These are phyloP conservation scores for Chlorociboria aeruginascens DNA, from an alignment of 495 filamentous ascomycete genomes.

Conservation along the genomic window DNA sequence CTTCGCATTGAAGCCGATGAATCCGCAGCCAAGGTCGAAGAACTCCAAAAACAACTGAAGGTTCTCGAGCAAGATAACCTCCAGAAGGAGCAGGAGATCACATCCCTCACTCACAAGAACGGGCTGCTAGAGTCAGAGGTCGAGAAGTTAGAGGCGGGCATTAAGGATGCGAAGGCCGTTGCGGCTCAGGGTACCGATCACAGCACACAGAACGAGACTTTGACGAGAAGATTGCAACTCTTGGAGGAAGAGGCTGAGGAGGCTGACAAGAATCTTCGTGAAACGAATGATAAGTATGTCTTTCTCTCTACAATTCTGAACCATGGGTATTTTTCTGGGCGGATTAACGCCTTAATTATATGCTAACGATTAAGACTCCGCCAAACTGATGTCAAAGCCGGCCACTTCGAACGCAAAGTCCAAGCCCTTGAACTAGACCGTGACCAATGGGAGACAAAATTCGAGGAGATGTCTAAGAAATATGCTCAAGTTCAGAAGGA, in stretches of 20 bases:
- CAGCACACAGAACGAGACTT: constrained; percentile 73
- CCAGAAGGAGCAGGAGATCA: constrained; percentile 94
- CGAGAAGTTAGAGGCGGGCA: constrained; percentile 69
- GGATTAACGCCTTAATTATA: no score
- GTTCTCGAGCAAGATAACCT: constrained; percentile 87
- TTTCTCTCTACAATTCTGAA: background rate
- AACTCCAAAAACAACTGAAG: constrained; percentile 79
- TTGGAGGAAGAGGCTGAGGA: constrained; percentile 96
- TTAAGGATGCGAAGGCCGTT: constrained; percentile 68
- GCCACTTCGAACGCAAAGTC: constrained; percentile 98
- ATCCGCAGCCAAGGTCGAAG: constrained; percentile 63
- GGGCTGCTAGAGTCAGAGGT: constrained; percentile 75
- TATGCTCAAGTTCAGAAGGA: constrained; percentile 77
- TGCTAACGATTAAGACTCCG: constrained; percentile 53
- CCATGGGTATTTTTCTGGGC: no score
- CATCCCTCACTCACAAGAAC: constrained; percentile 86
- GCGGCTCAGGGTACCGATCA: constrained; percentile 63
- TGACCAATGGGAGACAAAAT: constrained; percentile 91
- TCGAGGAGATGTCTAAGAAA: constrained; percentile 91
- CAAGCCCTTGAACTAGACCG: constrained; percentile 82
- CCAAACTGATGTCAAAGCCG: constrained; percentile 97
- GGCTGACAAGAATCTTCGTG: constrained; percentile 84
- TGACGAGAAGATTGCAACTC: constrained; percentile 85
- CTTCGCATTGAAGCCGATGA: constrained; percentile 91
- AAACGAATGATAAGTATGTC: constrained; percentile 95